Evolutionary conservation across 1,284 basidiomycete species (phyloP).

Genomic region (Peniophora sp.): DNA sequence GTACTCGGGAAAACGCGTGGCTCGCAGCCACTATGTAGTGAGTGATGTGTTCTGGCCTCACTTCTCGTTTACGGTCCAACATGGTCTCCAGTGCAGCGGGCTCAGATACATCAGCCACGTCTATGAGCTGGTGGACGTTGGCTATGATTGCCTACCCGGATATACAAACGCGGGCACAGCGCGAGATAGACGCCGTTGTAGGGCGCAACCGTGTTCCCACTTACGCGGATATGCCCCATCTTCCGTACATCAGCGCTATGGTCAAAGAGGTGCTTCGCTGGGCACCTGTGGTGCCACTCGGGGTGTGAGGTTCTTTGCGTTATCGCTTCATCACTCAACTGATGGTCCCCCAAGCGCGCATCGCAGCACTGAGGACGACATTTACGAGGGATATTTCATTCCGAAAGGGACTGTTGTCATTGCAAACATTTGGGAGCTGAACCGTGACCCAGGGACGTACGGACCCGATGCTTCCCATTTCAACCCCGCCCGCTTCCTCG

Average conservation of each 20-base stretch:
- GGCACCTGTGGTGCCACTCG: neutral
- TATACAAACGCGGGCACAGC: slow-evolving; percentile 15
- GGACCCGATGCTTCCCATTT: slow-evolving; percentile 14
- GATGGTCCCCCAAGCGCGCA: slow-evolving; percentile 4
- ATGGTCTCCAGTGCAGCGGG: neutral
- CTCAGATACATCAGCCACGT: neutral
- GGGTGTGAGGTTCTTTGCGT: slow-evolving; percentile 9
- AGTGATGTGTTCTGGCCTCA: neutral
- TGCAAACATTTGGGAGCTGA: slow-evolving; percentile 13
- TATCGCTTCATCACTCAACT: neutral
- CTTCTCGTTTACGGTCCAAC: neutral
- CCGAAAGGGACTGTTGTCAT: slow-evolving; percentile 15
- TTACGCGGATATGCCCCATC: slow-evolving; percentile 14
- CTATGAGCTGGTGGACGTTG: neutral
- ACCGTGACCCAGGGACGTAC: slow-evolving; percentile 13
- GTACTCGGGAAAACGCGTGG: too few species aligned
- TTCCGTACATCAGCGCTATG: slow-evolving; percentile 21
- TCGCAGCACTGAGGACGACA: slow-evolving; percentile 13
- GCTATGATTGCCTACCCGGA: slow-evolving; percentile 12
- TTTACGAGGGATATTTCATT: slow-evolving; percentile 16
- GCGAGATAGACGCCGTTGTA: slow-evolving; percentile 20
- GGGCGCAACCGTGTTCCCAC: slow-evolving; percentile 16
- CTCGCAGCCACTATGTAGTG: too few species aligned
- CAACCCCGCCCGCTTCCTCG: slow-evolving; percentile 14
- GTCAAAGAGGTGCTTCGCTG: slow-evolving; percentile 21